Percentiles rank a stretch among this genome's conserved stretches.
Conservation (phyloP, 306 rosid genomes). For the Abrus pulchellus region DNA sequence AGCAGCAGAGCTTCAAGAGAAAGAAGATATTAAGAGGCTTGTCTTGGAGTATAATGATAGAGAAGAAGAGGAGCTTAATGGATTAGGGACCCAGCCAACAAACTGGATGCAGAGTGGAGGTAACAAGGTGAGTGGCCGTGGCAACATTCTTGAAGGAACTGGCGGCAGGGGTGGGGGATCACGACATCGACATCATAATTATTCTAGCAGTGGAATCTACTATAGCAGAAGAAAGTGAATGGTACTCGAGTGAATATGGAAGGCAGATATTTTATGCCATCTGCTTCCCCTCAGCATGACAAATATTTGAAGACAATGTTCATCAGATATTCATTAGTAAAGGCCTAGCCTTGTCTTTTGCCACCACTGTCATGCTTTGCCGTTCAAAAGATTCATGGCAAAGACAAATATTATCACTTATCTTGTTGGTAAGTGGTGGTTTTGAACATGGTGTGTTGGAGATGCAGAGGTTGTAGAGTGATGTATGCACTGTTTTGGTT, state of each 20-base stretch:
- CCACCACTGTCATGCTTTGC: slow-evolving; percentile 1
- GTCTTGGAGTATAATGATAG: slow-evolving; percentile 96
- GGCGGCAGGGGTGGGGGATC: slow-evolving; percentile 75
- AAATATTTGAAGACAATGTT: slow-evolving; percentile 39
- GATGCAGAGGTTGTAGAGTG: slow-evolving; percentile 42
- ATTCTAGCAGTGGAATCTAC: slow-evolving; percentile 69
- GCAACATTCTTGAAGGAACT: slow-evolving; percentile 71
- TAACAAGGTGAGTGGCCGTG: slow-evolving; percentile 66
- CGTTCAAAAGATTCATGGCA: not conserved
- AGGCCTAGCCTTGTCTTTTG: slow-evolving; percentile 26
- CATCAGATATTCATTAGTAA: slow-evolving; percentile 9
- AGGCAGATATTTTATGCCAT: slow-evolving; percentile 34
- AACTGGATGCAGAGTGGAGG: slow-evolving; percentile 80
- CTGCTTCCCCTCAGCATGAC: slow-evolving; percentile 41
- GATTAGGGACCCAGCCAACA: slow-evolving; percentile 78
- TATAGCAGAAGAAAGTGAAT: slow-evolving; percentile 78
- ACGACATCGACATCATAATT: slow-evolving; percentile 78
- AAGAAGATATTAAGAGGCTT: slow-evolving; percentile 95
- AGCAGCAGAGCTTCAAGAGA: slow-evolving; percentile 99
- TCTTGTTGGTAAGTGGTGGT: slow-evolving; percentile 32
- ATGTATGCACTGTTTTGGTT: slow-evolving; percentile 37
- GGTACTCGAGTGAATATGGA: slow-evolving; percentile 36
- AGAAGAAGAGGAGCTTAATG: slow-evolving; percentile 97
- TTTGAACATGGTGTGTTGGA: slow-evolving; percentile 37
- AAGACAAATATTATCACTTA: slow-evolving; percentile 23